These are phyloP conservation scores for Styphnolobium japonicum DNA, from an alignment of 306 rosid species.

Conservation along the genomic window DNA sequence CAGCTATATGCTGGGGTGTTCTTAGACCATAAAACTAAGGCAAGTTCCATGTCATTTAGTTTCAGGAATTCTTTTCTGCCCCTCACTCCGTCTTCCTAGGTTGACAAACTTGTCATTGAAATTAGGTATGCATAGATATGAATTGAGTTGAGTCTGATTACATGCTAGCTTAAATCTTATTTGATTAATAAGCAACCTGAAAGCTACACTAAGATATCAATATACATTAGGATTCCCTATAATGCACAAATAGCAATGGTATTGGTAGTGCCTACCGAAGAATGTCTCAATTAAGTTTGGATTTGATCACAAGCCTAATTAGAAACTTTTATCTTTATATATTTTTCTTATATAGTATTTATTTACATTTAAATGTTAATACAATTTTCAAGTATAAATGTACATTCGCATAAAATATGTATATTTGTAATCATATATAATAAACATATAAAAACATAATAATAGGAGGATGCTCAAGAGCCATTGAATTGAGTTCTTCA, in stretches of 20 bases:
- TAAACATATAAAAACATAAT: too few species aligned
- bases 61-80: not conserved
- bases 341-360: too few species aligned
- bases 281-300: too few species aligned
- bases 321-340: too few species aligned
- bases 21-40: conserved; percentile 36
- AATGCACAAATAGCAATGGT: not conserved
- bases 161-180: not conserved
- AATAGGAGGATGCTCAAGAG: not conserved
- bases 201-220: not conserved
- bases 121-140: not conserved
- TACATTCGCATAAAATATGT: too few species aligned
- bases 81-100: not conserved
- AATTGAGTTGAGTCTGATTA: not conserved
- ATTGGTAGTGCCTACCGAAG: too few species aligned
- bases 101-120: not conserved
- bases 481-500: not conserved
- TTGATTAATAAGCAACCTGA: not conserved
- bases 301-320: too few species aligned
- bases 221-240: not conserved
- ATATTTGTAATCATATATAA: too few species aligned
- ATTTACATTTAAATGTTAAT: too few species aligned
- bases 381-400: too few species aligned
- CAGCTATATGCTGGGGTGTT: conserved; percentile 35
- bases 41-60: not conserved